Evolutionary conservation across 2,329 filamentous ascomycete genomes (phyloP).

Genomic region (Diplodia scrobiculata): DNA sequence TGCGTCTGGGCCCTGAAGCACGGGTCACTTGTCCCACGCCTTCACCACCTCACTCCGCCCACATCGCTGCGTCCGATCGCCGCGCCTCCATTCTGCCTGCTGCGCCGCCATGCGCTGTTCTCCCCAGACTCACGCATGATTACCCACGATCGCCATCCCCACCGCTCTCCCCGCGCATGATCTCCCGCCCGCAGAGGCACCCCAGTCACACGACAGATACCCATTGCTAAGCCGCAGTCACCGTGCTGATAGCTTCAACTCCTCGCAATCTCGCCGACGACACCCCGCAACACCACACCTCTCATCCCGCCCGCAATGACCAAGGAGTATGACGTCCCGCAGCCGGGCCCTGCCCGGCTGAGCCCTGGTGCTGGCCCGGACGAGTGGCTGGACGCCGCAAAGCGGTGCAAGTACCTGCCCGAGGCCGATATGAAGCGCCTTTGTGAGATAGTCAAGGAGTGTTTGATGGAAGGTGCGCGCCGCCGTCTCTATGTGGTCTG

Average conservation of each 20-base stretch:
- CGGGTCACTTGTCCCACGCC: constrained; percentile 20
- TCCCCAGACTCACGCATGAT: constrained; percentile 27
- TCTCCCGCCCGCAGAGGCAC: not conserved
- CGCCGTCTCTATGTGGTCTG: not conserved
- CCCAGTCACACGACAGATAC: constrained; percentile 37
- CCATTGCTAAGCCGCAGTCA: constrained; percentile 29
- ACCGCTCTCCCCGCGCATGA: constrained; percentile 17
- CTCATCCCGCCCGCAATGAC: constrained; percentile 43
- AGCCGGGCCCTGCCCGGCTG: constrained; percentile 86
- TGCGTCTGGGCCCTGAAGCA: constrained; percentile 25
- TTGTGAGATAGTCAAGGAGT: constrained; percentile 98
- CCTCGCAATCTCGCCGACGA: constrained; percentile 4
- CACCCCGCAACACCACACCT: not conserved
- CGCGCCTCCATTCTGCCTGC: constrained; percentile 12
- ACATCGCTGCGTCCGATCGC: constrained; percentile 26
- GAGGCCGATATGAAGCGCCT: constrained; percentile 98
- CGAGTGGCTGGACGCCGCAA: constrained; percentile 95
- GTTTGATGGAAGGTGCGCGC: constrained; percentile 86
- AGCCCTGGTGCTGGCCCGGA: constrained; percentile 82
- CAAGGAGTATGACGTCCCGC: constrained; percentile 67
- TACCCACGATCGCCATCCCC: constrained; percentile 26
- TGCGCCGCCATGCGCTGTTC: constrained; percentile 27
- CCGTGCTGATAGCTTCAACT: constrained; percentile 19
- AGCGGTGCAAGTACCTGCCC: constrained; percentile 94
- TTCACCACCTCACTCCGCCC: constrained; percentile 18